Evolutionary conservation across 768 basidiomycete species (phyloP).

Genomic region (Amanita polypyramis): DNA sequence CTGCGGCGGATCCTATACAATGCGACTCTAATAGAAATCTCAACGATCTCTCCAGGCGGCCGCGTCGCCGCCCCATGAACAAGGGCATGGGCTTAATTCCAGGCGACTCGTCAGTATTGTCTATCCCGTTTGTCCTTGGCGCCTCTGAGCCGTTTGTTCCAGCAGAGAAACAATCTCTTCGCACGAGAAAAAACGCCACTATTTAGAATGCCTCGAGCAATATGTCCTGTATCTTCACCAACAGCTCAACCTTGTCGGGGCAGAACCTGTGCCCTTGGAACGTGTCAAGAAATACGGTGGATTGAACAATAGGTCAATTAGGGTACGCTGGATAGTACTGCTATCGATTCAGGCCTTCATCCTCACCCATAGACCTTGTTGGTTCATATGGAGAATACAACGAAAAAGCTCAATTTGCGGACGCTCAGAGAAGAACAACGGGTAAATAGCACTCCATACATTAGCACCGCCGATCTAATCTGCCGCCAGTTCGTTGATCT

Average conservation of each 20-base stretch:
- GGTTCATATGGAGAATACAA: slow-evolving; percentile 56
- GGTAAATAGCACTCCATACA: slow-evolving; percentile 22
- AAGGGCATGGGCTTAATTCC: slow-evolving; percentile 44
- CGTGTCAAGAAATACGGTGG: slow-evolving; percentile 43
- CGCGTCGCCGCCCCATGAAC: slow-evolving; percentile 27
- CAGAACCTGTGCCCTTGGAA: slow-evolving; percentile 35
- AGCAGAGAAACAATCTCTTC: slow-evolving; percentile 62
- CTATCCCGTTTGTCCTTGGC: neutral
- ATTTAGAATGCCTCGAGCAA: slow-evolving; percentile 63
- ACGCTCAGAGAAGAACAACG: slow-evolving; percentile 45
- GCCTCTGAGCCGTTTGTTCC: slow-evolving; percentile 1
- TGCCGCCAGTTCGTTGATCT: slow-evolving; percentile 16
- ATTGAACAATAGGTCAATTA: slow-evolving; percentile 51
- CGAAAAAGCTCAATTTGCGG: slow-evolving; percentile 37
- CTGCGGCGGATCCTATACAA: neutral
- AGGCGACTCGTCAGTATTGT: slow-evolving; percentile 46
- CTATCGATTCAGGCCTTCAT: neutral
- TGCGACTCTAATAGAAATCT: slow-evolving; percentile 3
- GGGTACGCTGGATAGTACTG: slow-evolving; percentile 26
- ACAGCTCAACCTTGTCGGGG: slow-evolving; percentile 41
- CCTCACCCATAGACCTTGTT: slow-evolving; percentile 42
- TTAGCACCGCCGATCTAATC: neutral
- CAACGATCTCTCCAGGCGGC: slow-evolving; percentile 6
- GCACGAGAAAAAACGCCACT: slow-evolving; percentile 68
- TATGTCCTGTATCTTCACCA: slow-evolving; percentile 60